Conservation (phyloP, 768 basidiomycete species). For the Rhodosporidiobolus sp. region DNA sequence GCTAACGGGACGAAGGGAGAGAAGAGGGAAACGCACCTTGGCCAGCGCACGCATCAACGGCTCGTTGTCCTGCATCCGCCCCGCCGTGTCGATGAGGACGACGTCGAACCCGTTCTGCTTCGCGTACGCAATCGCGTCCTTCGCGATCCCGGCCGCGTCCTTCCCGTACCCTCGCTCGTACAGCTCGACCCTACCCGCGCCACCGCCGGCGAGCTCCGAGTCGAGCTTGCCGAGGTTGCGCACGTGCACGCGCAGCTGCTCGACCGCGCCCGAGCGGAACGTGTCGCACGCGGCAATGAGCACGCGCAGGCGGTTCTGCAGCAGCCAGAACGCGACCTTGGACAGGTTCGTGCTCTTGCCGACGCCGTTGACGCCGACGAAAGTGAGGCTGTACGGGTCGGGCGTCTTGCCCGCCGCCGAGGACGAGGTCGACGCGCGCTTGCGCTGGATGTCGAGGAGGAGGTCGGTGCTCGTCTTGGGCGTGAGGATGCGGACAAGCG, state of each 20-base stretch:
- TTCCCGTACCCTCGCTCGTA: conserved; percentile 97
- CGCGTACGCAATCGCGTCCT: conserved; percentile 84
- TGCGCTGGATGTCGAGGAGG: conserved; percentile 84
- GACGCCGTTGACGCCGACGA: conserved; percentile 98
- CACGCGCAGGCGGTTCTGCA: conserved; percentile 88
- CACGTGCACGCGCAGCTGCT: conserved; percentile 94
- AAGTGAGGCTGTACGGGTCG: conserved; percentile 85
- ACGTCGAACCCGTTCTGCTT: conserved; percentile 91
- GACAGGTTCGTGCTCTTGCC: conserved; percentile 97
- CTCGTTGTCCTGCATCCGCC: conserved; percentile 99
- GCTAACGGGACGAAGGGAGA: neutral
- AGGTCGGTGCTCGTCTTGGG: conserved; percentile 97
- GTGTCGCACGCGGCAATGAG: conserved; percentile 98
- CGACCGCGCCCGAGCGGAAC: conserved; percentile 92
- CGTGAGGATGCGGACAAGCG: conserved; percentile 88
- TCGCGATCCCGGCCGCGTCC: conserved; percentile 97
- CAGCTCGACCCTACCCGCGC: conserved; percentile 73
- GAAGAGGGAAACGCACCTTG: conserved; percentile 58
- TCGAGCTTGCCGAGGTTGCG: conserved; percentile 83
- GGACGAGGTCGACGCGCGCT: conserved; percentile 55
- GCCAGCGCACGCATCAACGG: conserved; percentile 98
- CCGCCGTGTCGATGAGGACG: conserved; percentile 95
- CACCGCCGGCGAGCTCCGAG: conserved; percentile 55
- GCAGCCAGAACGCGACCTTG: conserved; percentile 98
- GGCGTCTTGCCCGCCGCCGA: conserved; percentile 43